A percentile compares a stretch with the other conserved stretches of the same genome.
phyloP scores from a whole-genome alignment of 208 protist genomes.

The Wallacemonas sp. region DNA sequence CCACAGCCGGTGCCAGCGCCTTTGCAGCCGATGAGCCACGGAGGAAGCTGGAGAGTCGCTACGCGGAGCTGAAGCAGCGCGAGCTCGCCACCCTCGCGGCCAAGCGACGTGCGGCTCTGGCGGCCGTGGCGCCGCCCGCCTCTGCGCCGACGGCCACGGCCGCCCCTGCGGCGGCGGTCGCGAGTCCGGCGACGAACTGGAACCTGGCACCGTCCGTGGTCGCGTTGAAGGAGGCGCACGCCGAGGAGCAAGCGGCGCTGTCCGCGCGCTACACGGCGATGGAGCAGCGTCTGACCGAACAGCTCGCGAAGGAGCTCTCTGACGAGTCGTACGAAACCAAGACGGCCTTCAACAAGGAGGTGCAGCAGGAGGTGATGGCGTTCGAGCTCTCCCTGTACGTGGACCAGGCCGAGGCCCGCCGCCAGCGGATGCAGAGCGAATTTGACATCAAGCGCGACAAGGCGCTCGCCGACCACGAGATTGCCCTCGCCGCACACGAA shows the following conservation, averaged over 20 bases:
- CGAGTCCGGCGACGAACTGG: background rate
- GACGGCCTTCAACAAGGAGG: conserved; percentile 26
- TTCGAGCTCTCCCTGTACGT: conserved; percentile 51
- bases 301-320: conserved; percentile 35
- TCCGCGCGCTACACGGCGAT: conserved; percentile 36
- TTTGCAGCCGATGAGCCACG: conserved; percentile 17
- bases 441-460: conserved; percentile 56
- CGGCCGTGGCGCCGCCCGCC: background rate
- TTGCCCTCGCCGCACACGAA: conserved; percentile 47
- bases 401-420: conserved; percentile 40
- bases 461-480: conserved; percentile 37
- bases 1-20: background rate
- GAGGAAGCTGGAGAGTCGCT: conserved; percentile 22
- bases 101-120: conserved; percentile 24
- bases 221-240: conserved; percentile 37
- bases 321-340: conserved; percentile 26
- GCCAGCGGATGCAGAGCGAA: conserved; percentile 41
- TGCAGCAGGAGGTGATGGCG: conserved; percentile 50
- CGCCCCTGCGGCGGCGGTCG: background rate
- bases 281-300: conserved; percentile 44
- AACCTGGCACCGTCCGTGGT: background rate
- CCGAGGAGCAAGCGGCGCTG: conserved; percentile 21
- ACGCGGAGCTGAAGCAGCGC: conserved; percentile 23
- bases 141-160: background rate
- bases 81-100: conserved; percentile 16